These are phyloP conservation scores for Ramaria rubella DNA, from an alignment of 768 basidiomycete genomes.

Conservation along the genomic window DNA sequence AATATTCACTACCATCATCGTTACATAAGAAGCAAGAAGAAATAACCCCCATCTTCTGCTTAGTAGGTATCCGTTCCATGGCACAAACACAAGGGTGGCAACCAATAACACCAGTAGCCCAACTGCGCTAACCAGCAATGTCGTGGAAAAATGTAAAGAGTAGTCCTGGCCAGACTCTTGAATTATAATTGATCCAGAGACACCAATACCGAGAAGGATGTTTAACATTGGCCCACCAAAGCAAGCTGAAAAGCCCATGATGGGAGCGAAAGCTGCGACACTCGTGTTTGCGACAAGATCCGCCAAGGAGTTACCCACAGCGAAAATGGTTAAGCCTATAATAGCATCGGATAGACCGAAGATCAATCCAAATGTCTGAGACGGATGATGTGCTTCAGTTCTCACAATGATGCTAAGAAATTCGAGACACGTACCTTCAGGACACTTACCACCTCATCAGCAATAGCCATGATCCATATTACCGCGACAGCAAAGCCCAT, in stretches of 20 bases:
- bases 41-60: constrained; percentile 82
- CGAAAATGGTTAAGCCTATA: constrained; percentile 94
- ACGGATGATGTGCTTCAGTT: neutral
- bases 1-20: constrained; percentile 74
- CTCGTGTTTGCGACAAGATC: constrained; percentile 97
- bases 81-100: constrained; percentile 76
- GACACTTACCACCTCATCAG: constrained; percentile 90
- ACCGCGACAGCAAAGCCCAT: constrained; percentile 89
- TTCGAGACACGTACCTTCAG: constrained; percentile 53
- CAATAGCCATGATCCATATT: constrained; percentile 98
- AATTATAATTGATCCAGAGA: constrained; percentile 85
- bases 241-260: constrained; percentile 95
- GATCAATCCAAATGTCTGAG: constrained; percentile 89
- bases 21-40: constrained; percentile 64
- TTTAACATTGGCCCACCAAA: constrained; percentile 93
- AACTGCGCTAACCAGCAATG: constrained; percentile 75
- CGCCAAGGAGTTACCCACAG: constrained; percentile 91
- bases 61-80: constrained; percentile 75
- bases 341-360: constrained; percentile 97
- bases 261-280: constrained; percentile 86
- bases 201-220: constrained; percentile 84
- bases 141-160: constrained; percentile 69
- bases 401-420: neutral
- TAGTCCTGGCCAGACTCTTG: constrained; percentile 49
- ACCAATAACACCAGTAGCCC: constrained; percentile 75